Conservation (phyloP, 148 eudicot species). For the Fagopyrum tataricum region DNA sequence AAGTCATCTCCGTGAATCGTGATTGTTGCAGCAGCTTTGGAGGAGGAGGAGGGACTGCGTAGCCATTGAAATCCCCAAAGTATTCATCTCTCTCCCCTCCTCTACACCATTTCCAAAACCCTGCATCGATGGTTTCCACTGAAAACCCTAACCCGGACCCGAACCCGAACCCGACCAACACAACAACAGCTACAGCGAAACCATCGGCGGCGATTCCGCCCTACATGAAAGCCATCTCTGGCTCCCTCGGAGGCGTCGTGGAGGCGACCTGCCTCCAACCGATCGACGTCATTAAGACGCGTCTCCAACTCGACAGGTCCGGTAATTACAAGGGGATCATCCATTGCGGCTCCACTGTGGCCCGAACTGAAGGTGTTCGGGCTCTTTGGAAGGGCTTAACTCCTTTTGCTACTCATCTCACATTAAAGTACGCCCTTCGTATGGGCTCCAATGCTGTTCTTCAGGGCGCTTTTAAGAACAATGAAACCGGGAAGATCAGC, state of each 20-base stretch:
- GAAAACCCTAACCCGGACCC: conserved; percentile 14
- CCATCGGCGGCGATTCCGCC: conserved; percentile 32
- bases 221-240: conserved; percentile 74
- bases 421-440: conserved; percentile 70
- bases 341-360: conserved; percentile 65
- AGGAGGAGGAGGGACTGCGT: background rate
- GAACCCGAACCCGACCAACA: background rate
- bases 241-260: conserved; percentile 72
- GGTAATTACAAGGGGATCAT: conserved; percentile 64
- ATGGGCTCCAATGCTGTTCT: conserved; percentile 87
- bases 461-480: conserved; percentile 63
- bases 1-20: no score
- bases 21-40: no score
- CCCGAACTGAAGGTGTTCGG: conserved; percentile 58
- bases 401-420: conserved; percentile 81
- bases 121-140: conserved; percentile 10
- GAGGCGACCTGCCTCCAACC: conserved; percentile 84
- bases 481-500: conserved; percentile 50
- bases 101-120: background rate
- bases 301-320: conserved; percentile 65
- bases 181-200: conserved; percentile 1
- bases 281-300: conserved; percentile 83
- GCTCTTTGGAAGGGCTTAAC: conserved; percentile 91
- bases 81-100: conserved; percentile 1
- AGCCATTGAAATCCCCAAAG: background rate